These are phyloP conservation scores for Globisporangium radiosum DNA, from an alignment of 352 stramenopile genomes.

Conservation along the genomic window DNA sequence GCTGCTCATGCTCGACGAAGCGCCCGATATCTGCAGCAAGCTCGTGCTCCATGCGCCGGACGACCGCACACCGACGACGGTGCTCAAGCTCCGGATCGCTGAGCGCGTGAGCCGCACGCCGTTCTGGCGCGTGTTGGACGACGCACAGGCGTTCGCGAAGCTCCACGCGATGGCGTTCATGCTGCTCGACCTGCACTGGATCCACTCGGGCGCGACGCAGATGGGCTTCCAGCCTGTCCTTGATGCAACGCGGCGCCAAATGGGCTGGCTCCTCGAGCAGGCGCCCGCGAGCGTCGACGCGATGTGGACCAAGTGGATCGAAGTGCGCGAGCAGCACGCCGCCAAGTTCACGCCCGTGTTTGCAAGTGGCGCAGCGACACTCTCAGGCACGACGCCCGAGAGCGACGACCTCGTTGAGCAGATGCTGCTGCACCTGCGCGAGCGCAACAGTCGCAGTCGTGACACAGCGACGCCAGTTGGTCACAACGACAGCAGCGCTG, in stretches of 20 bases:
- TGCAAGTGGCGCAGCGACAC: not conserved
- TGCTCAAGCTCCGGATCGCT: conserved; percentile 70
- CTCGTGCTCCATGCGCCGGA: conserved; percentile 59
- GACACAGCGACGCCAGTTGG: not conserved
- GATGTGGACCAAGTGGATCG: conserved; percentile 83
- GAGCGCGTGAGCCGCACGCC: conserved; percentile 74
- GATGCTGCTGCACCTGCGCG: conserved; percentile 12
- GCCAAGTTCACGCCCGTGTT: conserved; percentile 40
- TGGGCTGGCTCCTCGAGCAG: conserved; percentile 80
- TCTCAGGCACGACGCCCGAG: conserved; percentile 1
- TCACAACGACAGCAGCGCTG: conserved; percentile 1
- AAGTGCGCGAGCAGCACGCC: conserved; percentile 66
- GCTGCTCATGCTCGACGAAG: conserved; percentile 76
- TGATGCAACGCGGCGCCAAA: conserved; percentile 67
- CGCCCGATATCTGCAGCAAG: conserved; percentile 59
- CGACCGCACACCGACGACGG: conserved; percentile 23
- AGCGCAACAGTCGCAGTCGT: not conserved
- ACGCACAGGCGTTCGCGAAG: conserved; percentile 59
- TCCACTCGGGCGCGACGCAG: conserved; percentile 73
- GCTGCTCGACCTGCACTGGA: conserved; percentile 76
- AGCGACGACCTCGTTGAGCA: conserved; percentile 15
- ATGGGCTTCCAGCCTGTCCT: conserved; percentile 82
- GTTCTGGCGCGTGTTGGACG: conserved; percentile 79
- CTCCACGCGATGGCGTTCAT: conserved; percentile 84
- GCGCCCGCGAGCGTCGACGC: conserved; percentile 62